Evolutionary conservation across 139 green algal species (phyloP).

Genomic region (Coccomyxa sp.): DNA sequence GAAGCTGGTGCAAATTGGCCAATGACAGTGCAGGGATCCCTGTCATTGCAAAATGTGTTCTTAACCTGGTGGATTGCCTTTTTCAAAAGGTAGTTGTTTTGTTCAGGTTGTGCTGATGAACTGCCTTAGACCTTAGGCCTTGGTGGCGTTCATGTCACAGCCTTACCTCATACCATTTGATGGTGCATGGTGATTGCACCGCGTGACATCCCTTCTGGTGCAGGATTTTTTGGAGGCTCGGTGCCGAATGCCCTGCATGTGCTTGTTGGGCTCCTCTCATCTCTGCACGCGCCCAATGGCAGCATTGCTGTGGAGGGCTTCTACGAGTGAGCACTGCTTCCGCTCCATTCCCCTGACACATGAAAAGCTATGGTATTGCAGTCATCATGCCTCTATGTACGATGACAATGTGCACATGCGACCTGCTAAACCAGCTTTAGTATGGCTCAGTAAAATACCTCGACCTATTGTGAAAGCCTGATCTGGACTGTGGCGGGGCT

Average conservation of each 20-base stretch:
- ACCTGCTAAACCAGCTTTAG: neutral
- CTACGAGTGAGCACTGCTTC: slow-evolving; percentile 39
- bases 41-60: neutral
- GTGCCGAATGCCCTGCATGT: slow-evolving; percentile 54
- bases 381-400: neutral
- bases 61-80: neutral
- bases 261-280: slow-evolving; percentile 52
- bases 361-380: neutral
- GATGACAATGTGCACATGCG: neutral
- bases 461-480: neutral
- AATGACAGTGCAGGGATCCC: neutral
- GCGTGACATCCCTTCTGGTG: neutral
- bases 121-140: neutral
- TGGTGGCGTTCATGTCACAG: neutral
- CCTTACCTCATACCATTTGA: no score
- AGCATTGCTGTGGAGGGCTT: slow-evolving; percentile 54
- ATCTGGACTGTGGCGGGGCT: no score
- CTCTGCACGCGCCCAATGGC: slow-evolving; percentile 32
- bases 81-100: neutral
- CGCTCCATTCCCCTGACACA: neutral
- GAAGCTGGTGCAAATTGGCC: no score
- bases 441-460: neutral
- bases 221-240: slow-evolving; percentile 52
- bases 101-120: neutral
- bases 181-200: neutral